Evolutionary conservation across 441 rosid genomes (phyloP), one percentile per base, ranked within the genome.

Genomic region (Macaranga tanarius): DNA sequence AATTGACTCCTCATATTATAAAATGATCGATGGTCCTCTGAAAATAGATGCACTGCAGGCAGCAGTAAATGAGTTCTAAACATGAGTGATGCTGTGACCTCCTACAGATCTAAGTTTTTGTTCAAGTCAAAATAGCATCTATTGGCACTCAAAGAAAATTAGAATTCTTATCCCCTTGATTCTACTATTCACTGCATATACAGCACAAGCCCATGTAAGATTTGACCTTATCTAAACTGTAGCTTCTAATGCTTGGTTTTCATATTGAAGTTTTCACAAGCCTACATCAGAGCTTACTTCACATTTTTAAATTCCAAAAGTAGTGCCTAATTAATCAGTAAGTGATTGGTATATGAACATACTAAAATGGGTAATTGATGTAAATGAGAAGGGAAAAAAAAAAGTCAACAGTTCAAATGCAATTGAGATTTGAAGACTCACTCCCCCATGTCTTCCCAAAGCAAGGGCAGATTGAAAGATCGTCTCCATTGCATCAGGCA

Each of bases 401-500:
- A 20, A 15, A 22, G 38, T 62, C 40, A 38, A 56, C 19, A 10
- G 12, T 26, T 66, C n/a, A 23, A 51, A 73, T 23, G n/a, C 51
- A 67, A 74, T 20, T n/a, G 45, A 73, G 50, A 47, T 51, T 7
- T 20, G 72, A 70, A 74, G 59, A 83, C 97, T 89, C 75, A 95
- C 98, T 69, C 90, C 96, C 26, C 99, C 97, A 67, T 64, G 51
- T 77, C 80, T 88, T 71, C 99, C 99, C 44, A 91, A 79, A 73
- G 79, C 84, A 71, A 95, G 97, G 67, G 99, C 98, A 67, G 90
- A 86, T 73, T 95, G 91, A 82, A 86, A 95, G 83, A 95, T 91
- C 1, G 81, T 82, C 92, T 95, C 98, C 96, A 95, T 91, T 55
- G 98, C 92, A 85, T 95, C 96, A 20, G 98, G 99, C 99, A 95